Base-by-base conservation (phyloP, 352 stramenopile species). In the Phytophthora pseudosyringae region DNA sequence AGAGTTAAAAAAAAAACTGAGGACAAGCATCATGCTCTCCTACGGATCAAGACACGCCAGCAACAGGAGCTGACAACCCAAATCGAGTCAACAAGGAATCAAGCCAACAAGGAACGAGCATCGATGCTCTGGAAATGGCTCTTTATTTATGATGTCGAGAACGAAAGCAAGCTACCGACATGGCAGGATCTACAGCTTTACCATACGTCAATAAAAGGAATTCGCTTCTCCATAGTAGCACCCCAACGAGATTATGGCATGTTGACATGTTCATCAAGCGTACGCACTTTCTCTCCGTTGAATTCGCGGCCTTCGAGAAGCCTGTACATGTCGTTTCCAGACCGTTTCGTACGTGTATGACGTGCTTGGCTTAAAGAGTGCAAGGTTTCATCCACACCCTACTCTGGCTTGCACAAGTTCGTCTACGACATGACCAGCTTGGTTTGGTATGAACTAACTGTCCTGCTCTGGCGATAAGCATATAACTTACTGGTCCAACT, bases 131-230 rank as follows among this genome's bases (percentile, higher is more conserved):
- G 46, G 2, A 64, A 57, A 57, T 69, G 21, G n/a, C 56, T 53
- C 52, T 67, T 62, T 75, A 75, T 75, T 75, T 75, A 75, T 75
- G 15, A 64, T 64, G 67, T 63, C 60, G 33, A 56, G 54, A 63
- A 58, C 36, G 51, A 68, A 60, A 41, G 38, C 49, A 71, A 65
- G 35, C 35, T 26, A 55, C 51, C 25, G 25, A 64, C 25, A 59
- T 33, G 18, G 52, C 43, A 51, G 35, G n/a, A 52, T 65, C 39
- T 56, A 48, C 49, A 48, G 47, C 40, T 43, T 56, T 25, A 26
- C 26, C 18, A 43, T 44, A 61, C 46, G 49, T 56, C 15, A 66
- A 70, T 64, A 46, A 56, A 59, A 58, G 59, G 35, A n/a, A 67
- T 59, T 46, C 25, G 18, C n/a, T n/a, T n/a, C n/a, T n/a, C n/a